Base-by-base conservation (phyloP, 2,329 filamentous ascomycete genomes). In the Colletotrichum lupini region DNA sequence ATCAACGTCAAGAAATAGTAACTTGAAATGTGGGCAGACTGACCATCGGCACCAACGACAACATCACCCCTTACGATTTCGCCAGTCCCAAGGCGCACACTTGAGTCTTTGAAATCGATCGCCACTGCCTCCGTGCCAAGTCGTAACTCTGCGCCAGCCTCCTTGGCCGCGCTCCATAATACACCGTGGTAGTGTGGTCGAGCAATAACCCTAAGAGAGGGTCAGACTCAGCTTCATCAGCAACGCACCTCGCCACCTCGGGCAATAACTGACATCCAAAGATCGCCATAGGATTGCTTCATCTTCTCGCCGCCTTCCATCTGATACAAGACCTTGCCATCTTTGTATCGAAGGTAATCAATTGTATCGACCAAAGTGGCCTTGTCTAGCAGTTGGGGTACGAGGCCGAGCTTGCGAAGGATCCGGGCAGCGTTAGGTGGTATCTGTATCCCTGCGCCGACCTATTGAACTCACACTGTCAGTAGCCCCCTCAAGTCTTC, bases 391-490 rank as follows among this genome's bases (percentile, higher is more conserved):
- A 73, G 12, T 35, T 28, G 35, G 12, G 49, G 55, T 14, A 73
- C 22, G 19, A 55, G 64, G 2, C 70, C 70, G 53, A 73, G 28
- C 56, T 66, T 60, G 8, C 70, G 70, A 5, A 61, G 59, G 24
- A 73, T 35, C 1, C 67, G 64, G 26, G 70, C 24, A 11, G 42
- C 70, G 11, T 73, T 73, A 1, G 70, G 70, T 2, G 70, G 70
- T 2, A 70, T 35, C 24, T 73, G 70, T 30, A 73, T 73, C 1
- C 70, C 70, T 7, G 70, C 59, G n/a, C 70, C 70, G 16, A 73
- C 55, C 70, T 73, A 24, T 4, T 3, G 14, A 42, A 42, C 35
- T 32, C 12, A 19, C 4, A 1, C 5, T 59, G 16, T 46, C 16
- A 46, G 19, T 32, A 24, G 3, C 1, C 19, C 19, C 6, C 32